A percentile compares a stretch with the other conserved stretches of the same genome.
These are phyloP conservation scores for Pyrenophora tritici-repentis DNA, from an alignment of 2,329 filamentous ascomycete species.

Conservation along the genomic window DNA sequence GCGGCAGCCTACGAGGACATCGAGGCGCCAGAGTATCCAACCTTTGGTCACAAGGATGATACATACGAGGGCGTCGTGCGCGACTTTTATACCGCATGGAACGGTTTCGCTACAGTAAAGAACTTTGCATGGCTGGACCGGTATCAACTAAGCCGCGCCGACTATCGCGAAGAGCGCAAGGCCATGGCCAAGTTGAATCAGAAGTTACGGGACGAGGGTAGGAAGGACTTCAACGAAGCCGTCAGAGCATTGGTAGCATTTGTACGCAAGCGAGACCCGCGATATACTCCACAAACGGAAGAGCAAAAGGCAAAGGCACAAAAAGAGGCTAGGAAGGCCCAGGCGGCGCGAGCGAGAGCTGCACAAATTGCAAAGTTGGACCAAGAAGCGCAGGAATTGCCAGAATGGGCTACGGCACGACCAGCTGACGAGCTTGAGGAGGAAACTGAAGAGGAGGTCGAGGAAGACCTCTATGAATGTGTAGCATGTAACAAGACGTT, in stretches of 20 bases:
- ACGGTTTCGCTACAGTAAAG: constrained; percentile 80
- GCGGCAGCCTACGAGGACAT: constrained; percentile 72
- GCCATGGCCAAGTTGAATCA: constrained; percentile 96
- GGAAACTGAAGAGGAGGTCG: constrained; percentile 57
- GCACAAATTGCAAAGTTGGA: constrained; percentile 77
- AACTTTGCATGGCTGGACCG: constrained; percentile 88
- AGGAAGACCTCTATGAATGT: constrained; percentile 63
- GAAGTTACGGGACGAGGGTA: constrained; percentile 77
- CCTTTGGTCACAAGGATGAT: constrained; percentile 79
- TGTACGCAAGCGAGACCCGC: constrained; percentile 86
- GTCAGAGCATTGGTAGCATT: constrained; percentile 86
- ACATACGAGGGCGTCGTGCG: constrained; percentile 76
- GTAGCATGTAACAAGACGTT: constrained; percentile 70
- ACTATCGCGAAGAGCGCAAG: constrained; percentile 79
- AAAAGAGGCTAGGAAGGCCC: constrained; percentile 77
- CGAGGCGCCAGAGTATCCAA: constrained; percentile 70
- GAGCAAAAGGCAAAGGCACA: constrained; percentile 78
- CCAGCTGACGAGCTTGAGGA: constrained; percentile 61
- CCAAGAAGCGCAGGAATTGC: constrained; percentile 66
- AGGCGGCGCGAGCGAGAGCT: constrained; percentile 81
- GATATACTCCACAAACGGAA: constrained; percentile 78
- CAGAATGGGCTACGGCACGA: constrained; percentile 74
- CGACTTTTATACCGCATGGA: constrained; percentile 81
- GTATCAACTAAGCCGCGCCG: constrained; percentile 82
- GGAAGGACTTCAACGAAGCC: constrained; percentile 89